These are phyloP conservation scores for Naganishia cerealis DNA, from an alignment of 1,284 basidiomycete species.

Conservation along the genomic window DNA sequence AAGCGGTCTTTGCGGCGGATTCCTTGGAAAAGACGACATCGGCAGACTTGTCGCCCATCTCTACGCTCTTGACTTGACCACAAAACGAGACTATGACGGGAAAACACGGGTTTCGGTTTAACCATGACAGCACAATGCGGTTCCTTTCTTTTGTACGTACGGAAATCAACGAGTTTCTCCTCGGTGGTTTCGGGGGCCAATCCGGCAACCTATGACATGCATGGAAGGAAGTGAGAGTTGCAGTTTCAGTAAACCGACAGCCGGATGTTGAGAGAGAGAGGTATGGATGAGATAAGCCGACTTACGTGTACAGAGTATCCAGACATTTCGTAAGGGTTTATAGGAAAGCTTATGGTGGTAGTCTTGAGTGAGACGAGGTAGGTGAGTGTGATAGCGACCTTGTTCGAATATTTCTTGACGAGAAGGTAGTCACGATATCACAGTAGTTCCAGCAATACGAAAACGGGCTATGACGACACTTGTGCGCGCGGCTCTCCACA, in stretches of 20 bases:
- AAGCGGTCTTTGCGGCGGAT: slow-evolving; percentile 53
- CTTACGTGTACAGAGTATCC: slow-evolving; percentile 29
- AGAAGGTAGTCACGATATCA: too few relatives aligned
- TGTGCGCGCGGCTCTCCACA: not conserved
- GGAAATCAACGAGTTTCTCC: slow-evolving; percentile 55
- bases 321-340: slow-evolving; percentile 11
- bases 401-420: too few relatives aligned
- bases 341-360: not conserved
- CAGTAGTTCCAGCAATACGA: too few relatives aligned
- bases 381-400: not conserved
- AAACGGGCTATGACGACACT: too few relatives aligned
- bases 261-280: too few relatives aligned
- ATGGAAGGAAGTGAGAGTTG: not conserved
- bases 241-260: not conserved
- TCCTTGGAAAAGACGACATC: slow-evolving; percentile 55
- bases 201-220: slow-evolving; percentile 46
- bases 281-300: not conserved
- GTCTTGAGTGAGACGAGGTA: not conserved
- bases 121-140: not conserved
- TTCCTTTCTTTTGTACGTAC: slow-evolving; percentile 28
- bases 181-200: slow-evolving; percentile 53
- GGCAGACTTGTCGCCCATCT: slow-evolving; percentile 50
- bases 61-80: slow-evolving; percentile 51
- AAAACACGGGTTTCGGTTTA: not conserved
- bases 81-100: slow-evolving; percentile 43